Base-by-base conservation (phyloP, 1,284 basidiomycete species). In the Ustilago trichophora region DNA sequence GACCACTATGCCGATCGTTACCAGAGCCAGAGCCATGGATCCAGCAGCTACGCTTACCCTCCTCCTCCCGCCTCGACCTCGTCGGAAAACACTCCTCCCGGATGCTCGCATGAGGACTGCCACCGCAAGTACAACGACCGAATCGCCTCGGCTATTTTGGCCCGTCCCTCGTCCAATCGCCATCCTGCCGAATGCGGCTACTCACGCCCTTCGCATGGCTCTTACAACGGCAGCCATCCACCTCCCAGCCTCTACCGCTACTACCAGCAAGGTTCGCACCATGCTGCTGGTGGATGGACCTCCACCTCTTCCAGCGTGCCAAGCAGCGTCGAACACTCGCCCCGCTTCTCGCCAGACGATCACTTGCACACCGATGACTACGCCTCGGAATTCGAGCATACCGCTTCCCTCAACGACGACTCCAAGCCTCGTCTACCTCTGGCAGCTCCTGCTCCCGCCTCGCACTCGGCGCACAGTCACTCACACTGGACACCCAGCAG, bases 401-500 rank as follows among this genome's bases (percentile, higher is more conserved):
- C 59, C 35, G 18, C 52, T 34, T 67, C 56, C 11, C 24, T 62
- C 15, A 54, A 58, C 36, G 63, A 58, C n/a, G 68, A 64, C 33
- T n/a, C 35, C 45, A 62, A 56, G 55, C 36, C 58, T 27, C 57
- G 60, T 34, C 49, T 58, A 5, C 40, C 55, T n/a, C 35, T 54
- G 4, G 53, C 53, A 7, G 38, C 44, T 15, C 16, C 41, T 21
- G 44, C 18, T 5, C 26, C 35, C 18, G 50, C 42, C n/a, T 31
- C 43, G 16, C 64, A 43, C 37, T 46, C 51, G n/a, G 10, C 46
- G 29, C 52, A 47, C 43, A 49, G 29, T 45, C 45, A 58, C 11
- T 29, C 76, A 4, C 56, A 77, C 40, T 79, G 73, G 70, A 80
- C 78, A 9, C 78, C 78, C 11, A 77, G 75, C 35, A 73, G 76